These are phyloP conservation scores for Spathaspora sp. DNA, from an alignment of 805 yeast species.

Conservation along the genomic window DNA sequence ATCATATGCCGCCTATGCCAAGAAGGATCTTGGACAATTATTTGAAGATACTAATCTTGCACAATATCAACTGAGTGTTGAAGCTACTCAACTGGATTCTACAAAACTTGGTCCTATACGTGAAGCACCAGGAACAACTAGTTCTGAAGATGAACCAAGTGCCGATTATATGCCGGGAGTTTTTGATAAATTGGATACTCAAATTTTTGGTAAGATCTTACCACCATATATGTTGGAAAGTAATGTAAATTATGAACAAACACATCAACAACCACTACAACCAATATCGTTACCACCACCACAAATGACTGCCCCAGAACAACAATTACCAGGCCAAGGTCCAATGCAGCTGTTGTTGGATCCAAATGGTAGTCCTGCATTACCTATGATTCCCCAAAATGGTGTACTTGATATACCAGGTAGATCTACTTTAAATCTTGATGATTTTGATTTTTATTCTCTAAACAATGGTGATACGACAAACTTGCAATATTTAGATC, in stretches of 20 bases:
- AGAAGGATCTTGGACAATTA: constrained; percentile 4
- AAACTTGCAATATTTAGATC: constrained; percentile 22
- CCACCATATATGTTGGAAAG: constrained; percentile 77
- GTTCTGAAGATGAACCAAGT: constrained; percentile 3
- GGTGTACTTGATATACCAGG: not conserved
- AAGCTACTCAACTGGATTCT: not conserved
- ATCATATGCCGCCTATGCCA: not conserved
- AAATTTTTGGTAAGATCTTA: constrained; percentile 75
- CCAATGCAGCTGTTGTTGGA: constrained; percentile 11
- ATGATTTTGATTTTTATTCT: constrained; percentile 17
- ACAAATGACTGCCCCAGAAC: not conserved
- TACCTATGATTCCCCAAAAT: constrained; percentile 5
- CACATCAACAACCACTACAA: not conserved
- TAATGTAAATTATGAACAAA: constrained; percentile 9
- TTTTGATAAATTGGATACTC: constrained; percentile 81
- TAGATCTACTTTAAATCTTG: constrained; percentile 7
- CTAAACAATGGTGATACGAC: constrained; percentile 10
- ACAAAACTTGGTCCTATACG: not conserved
- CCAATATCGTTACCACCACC: not conserved
- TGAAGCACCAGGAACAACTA: constrained; percentile 2
- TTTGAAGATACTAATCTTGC: constrained; percentile 8
- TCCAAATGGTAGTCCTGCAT: constrained; percentile 14
- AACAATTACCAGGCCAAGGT: not conserved
- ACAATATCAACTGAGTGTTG: constrained; percentile 7
- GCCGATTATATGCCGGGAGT: constrained; percentile 66